Base-by-base conservation (phyloP, 257 asterid species). In the Nyctanthes arbortristis region DNA sequence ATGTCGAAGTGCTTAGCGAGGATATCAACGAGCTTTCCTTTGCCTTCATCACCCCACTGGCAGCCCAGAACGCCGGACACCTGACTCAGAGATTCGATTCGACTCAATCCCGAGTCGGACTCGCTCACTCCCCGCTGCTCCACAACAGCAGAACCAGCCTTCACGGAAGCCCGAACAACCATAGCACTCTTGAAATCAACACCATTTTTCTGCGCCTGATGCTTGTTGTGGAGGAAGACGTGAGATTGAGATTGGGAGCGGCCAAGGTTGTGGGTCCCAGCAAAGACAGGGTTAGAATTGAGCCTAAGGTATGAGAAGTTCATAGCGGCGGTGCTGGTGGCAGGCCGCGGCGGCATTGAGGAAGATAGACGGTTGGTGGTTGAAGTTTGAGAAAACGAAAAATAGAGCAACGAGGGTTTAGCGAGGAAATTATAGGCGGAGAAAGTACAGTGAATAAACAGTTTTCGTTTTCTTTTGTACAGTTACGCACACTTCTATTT, bases 31-130 rank as follows among this genome's bases (percentile, higher is more conserved):
- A 91, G 97, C 76, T 94, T 94, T 25, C 99, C 97, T 74, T 94
- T 94, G 14, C 97, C 97, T 78, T 94, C 99, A 78, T 94, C 99
- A 10, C 99, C 99, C 99, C 97, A 94, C 76, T 94, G 99, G 61
- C 90, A 84, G 29, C 99, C 97, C 30, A 94, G 82, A 39, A 91
- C 97, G 36, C 97, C 99, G 2, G 99, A 91, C 12, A 94, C 99
- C 69, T 94, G 96, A 73, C 96, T 88, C 80, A 94, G 83, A 1
- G 96, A 89, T 35, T 65, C 91, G 55, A 91, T 91, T 57, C 97
- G 88, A 69, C 72, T 75, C 76, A 64, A 7, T 28, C 67, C 82
- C 11, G 74, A 63, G 54, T 65, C 83, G 16, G 63, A 73, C 18
- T 63, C 82, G 34, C 65, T 56, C 70, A 68, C 62, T 14, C 71